These are phyloP conservation scores for Podila epicladia DNA, from an alignment of 192 early-diverging fungal genomes.

Conservation along the genomic window DNA sequence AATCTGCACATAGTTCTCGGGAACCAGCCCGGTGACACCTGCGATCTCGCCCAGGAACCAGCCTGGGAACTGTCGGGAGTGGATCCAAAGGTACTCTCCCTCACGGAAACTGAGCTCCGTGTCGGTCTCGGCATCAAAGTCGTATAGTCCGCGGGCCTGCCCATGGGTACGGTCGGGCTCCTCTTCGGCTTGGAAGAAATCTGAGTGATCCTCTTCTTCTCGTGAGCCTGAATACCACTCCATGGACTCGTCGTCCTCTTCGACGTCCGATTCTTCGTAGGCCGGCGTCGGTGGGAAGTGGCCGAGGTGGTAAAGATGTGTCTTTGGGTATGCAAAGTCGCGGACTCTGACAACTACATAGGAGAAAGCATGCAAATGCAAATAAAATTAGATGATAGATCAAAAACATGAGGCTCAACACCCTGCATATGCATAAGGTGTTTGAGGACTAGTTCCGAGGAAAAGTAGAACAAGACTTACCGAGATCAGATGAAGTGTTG, in stretches of 20 bases:
- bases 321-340: conserved; percentile 58
- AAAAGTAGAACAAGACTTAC: too few relatives aligned
- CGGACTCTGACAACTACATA: conserved; percentile 44
- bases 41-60: conserved; percentile 80
- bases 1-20: conserved; percentile 81
- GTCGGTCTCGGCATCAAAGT: conserved; percentile 77
- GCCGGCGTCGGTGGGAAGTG: conserved; percentile 39
- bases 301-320: conserved; percentile 50
- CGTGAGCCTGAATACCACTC: conserved; percentile 12
- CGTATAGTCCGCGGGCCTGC: conserved; percentile 72
- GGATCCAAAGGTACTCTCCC: conserved; percentile 71
- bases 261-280: conserved; percentile 33
- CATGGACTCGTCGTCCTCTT: conserved; percentile 27
- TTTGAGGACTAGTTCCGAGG: too few relatives aligned
- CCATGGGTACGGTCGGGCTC: conserved; percentile 51
- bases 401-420: background rate
- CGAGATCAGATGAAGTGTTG: too few relatives aligned
- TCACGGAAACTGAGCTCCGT: conserved; percentile 74
- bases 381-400: background rate
- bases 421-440: too few relatives aligned
- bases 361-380: background rate
- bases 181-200: too few relatives aligned
- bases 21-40: conserved; percentile 73
- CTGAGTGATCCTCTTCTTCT: conserved; percentile 19
- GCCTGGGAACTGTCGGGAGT: conserved; percentile 77